phyloP scores from a whole-genome alignment of 2,329 filamentous ascomycete species.

The Truncatella angustata region DNA sequence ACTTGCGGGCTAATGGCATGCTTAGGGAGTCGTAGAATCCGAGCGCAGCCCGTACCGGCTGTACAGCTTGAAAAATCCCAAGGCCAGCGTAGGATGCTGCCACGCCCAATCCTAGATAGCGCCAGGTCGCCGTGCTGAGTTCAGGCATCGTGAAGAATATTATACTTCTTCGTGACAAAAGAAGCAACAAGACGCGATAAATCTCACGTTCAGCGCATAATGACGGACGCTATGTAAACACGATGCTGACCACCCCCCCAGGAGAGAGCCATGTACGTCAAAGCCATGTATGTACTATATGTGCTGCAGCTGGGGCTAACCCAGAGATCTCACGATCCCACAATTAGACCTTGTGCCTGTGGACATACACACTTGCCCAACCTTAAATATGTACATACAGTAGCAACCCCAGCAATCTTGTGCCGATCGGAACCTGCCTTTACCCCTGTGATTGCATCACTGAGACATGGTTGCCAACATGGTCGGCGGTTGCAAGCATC shows the following conservation, averaged over 20 bases:
- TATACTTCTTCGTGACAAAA: no score
- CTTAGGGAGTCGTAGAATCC: slow-evolving; percentile 6
- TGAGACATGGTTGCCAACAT: background rate
- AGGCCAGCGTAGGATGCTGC: background rate
- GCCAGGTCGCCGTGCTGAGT: background rate
- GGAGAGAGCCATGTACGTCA: no score
- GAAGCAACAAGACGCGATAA: no score
- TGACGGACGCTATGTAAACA: no score
- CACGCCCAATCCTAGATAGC: slow-evolving; percentile 2
- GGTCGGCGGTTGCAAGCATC: background rate
- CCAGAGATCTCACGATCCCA: background rate
- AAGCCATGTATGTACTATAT: no score
- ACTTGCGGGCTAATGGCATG: background rate
- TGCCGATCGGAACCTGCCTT: background rate
- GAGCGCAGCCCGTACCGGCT: background rate
- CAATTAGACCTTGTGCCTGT: background rate
- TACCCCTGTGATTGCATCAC: background rate
- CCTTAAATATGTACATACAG: no score
- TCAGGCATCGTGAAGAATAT: background rate
- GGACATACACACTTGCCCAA: no score
- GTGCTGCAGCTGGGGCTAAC: no score
- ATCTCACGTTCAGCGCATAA: no score
- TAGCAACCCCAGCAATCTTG: background rate
- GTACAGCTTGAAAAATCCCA: background rate
- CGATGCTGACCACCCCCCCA: no score